Evolutionary conservation across 2,329 filamentous ascomycete genomes (phyloP).

Genomic region (Raffaelea albimanens): DNA sequence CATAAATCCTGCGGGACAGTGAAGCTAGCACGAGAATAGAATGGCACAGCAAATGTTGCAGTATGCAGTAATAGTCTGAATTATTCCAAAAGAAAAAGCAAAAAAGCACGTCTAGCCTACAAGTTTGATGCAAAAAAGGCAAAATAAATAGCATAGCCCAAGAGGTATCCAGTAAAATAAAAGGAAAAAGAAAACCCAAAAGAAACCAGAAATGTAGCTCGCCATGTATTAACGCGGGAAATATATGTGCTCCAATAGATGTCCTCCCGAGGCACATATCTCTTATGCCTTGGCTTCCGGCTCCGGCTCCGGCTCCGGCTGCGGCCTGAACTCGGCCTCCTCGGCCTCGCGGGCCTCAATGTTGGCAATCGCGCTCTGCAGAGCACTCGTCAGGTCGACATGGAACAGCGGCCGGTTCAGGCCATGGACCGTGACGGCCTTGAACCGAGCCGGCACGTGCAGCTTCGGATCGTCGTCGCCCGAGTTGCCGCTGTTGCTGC

Average conservation of each 20-base stretch:
- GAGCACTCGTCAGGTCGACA: constrained; percentile 77
- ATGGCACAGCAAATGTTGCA: no score
- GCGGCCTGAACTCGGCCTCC: constrained; percentile 7
- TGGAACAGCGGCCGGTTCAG: constrained; percentile 89
- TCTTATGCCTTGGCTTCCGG: neutral
- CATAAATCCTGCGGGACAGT: no score
- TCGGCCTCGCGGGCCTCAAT: constrained; percentile 45
- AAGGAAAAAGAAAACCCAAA: neutral
- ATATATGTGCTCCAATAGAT: no score
- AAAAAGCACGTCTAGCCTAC: no score
- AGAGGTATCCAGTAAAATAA: neutral
- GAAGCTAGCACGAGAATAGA: no score
- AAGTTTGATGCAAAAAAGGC: no score
- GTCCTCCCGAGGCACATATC: neutral
- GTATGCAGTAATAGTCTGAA: no score
- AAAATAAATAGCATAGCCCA: neutral
- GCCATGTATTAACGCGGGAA: no score
- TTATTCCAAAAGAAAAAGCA: no score
- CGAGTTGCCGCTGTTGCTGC: constrained; percentile 8
- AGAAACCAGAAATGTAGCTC: no score
- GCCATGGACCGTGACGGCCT: constrained; percentile 63
- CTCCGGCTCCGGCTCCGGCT: constrained; percentile 4
- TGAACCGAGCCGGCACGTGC: constrained; percentile 1
- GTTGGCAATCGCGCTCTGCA: constrained; percentile 80
- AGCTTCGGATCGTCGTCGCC: constrained; percentile 27